Percentiles rank a stretch among this genome's conserved stretches.
Conservation (phyloP, 306 rosid genomes). For the Cucurbita argyrosperma region DNA sequence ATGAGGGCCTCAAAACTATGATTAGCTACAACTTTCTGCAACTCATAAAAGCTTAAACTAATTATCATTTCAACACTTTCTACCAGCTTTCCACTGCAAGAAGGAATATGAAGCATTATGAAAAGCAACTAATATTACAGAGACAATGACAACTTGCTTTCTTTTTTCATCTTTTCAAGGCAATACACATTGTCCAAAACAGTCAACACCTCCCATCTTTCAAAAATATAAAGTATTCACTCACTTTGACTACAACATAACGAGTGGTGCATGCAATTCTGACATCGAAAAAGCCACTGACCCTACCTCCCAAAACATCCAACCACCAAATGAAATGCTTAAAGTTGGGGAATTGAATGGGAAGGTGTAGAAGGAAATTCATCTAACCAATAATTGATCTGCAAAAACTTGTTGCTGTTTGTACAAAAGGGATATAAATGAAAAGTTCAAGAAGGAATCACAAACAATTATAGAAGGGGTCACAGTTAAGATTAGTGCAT, state of each 20-base stretch:
- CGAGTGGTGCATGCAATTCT: not conserved
- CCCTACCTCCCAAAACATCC: not conserved
- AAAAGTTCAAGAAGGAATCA: not conserved
- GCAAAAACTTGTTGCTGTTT: slow-evolving; percentile 2
- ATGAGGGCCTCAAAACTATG: not conserved
- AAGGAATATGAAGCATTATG: not conserved
- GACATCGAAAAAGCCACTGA: not conserved
- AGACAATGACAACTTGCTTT: not conserved
- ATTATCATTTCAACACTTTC: not conserved
- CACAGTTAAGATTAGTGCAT: slow-evolving; percentile 9
- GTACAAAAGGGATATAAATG: slow-evolving; percentile 2
- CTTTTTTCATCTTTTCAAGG: not conserved
- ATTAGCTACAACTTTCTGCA: not conserved
- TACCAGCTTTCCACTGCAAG: not conserved
- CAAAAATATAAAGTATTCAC: not conserved
- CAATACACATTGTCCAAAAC: not conserved
- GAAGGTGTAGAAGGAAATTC: not conserved
- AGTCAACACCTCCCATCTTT: not conserved
- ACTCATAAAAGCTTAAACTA: not conserved
- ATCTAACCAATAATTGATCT: not conserved
- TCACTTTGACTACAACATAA: not conserved
- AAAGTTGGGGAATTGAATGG: not conserved
- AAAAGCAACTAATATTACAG: not conserved
- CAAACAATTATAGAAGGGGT: not conserved
- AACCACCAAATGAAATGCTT: not conserved